These are phyloP conservation scores for Entomortierella beljakovae DNA, from an alignment of 192 early-diverging fungal genomes.

Conservation along the genomic window DNA sequence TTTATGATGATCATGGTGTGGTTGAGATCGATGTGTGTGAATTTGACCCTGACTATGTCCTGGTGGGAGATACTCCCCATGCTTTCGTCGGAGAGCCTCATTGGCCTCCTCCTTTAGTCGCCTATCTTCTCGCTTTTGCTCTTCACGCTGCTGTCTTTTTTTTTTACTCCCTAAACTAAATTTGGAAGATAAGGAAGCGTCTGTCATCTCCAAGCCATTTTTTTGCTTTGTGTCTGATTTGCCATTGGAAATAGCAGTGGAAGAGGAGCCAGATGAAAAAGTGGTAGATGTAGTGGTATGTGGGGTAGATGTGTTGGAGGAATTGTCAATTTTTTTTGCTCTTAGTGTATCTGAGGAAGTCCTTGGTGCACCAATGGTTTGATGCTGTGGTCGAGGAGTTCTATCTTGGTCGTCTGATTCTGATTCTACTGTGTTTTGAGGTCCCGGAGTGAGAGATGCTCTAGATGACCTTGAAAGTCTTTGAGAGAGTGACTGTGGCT, in stretches of 20 bases:
- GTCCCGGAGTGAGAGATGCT: background rate
- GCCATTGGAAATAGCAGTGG: conserved; percentile 12
- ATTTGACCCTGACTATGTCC: conserved; percentile 33
- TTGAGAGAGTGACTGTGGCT: background rate
- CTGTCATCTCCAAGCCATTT: background rate
- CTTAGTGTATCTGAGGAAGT: conserved; percentile 27
- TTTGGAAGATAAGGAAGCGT: background rate
- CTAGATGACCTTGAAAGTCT: background rate
- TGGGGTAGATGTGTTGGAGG: conserved; percentile 3
- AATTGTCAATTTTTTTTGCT: background rate
- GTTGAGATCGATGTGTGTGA: conserved; percentile 30
- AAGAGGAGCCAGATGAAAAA: background rate
- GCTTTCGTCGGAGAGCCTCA: conserved; percentile 44
- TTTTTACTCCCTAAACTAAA: conserved; percentile 34
- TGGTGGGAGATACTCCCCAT: conserved; percentile 48
- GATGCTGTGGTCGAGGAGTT: conserved; percentile 15
- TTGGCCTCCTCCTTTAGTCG: conserved; percentile 30
- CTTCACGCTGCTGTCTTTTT: conserved; percentile 21
- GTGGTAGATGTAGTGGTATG: background rate
- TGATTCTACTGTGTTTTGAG: background rate
- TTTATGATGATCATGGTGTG: conserved; percentile 31
- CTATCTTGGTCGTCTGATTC: conserved; percentile 18
- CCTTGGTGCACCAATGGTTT: conserved; percentile 14
- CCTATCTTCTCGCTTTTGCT: conserved; percentile 25
- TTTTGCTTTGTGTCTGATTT: background rate